These are phyloP conservation scores for Lindgomyces ingoldianus DNA, from an alignment of 495 filamentous ascomycete species.

Conservation along the genomic window DNA sequence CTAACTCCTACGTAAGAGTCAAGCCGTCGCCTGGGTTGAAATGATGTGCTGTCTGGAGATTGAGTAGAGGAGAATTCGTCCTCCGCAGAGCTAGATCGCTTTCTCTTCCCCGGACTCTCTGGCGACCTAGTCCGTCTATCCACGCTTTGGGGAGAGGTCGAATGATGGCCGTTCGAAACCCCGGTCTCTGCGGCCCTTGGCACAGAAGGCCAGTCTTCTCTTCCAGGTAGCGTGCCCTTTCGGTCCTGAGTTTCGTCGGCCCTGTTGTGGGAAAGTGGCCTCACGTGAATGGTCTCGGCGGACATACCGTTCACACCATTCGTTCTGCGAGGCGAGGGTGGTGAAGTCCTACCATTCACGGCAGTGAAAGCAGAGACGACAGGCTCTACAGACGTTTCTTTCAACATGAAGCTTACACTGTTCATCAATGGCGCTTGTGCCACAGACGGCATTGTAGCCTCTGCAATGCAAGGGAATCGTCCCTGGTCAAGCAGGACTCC, in stretches of 20 bases:
- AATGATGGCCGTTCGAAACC: constrained; percentile 11
- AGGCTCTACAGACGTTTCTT: constrained; percentile 31
- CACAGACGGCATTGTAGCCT: constrained; percentile 34
- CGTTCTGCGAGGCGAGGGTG: constrained; percentile 26
- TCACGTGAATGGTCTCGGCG: constrained; percentile 24
- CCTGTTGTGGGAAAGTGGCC: constrained; percentile 13
- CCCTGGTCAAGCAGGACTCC: not conserved
- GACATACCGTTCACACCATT: constrained; percentile 27
- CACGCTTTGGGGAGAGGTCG: constrained; percentile 11
- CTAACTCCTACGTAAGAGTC: constrained; percentile 14
- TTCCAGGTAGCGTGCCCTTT: constrained; percentile 9
- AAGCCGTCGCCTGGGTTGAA: constrained; percentile 11
- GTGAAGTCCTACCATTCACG: constrained; percentile 37
- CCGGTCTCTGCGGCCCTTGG: constrained; percentile 10
- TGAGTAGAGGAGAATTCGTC: constrained; percentile 13
- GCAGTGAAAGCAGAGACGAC: constrained; percentile 36
- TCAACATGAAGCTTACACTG: constrained; percentile 31
- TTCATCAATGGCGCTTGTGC: constrained; percentile 27
- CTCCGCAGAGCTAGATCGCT: constrained; percentile 27
- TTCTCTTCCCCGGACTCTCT: constrained; percentile 28
- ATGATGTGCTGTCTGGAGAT: constrained; percentile 6
- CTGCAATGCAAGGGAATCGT: not conserved
- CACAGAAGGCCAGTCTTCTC: constrained; percentile 19
- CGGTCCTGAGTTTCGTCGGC: constrained; percentile 11
- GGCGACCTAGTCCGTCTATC: constrained; percentile 12